Evolutionary conservation across 1,284 basidiomycete genomes (phyloP), one percentile per base, ranked within the genome.

Genomic region (Malassezia cuniculi): DNA sequence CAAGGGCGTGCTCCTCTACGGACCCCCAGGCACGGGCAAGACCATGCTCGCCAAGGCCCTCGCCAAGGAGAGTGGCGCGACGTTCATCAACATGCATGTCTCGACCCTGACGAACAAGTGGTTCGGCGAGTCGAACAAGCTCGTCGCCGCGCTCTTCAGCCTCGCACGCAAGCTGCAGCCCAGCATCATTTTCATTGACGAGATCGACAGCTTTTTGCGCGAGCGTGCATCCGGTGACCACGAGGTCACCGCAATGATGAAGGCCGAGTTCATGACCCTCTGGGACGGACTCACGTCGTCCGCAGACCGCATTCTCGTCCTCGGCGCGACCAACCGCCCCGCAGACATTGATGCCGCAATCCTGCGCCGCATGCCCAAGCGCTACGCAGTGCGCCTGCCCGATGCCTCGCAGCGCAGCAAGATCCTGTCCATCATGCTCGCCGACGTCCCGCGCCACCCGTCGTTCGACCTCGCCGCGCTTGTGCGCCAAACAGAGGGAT

Each of bases 241-340:
- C 69, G 93, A 97, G 63, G 90, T 89, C 31, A 95, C 87, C 18
- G 85, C 81, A 5, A 95, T 95, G 87, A 93, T 97, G 79, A 97
- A 99, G 71, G 90, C 90, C 1, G 90, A 99, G 66, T 97, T 97
- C 68, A 94, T 97, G 89, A 93, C 86, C 79, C 73, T 94, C 25
- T 97, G 93, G 93, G 93, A 99, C 66, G 93, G 93, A 3, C 73
- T 97, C n/a, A 76, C 81, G 1, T 87, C 85, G 0, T 79, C 78
- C 3, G 76, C 70, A 11, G 72, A 75, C 34, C 76, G 86, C 16
- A 90, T 99, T 57, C 70, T 97, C 49, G 85, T 99, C 4, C 77
- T 97, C 2, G 90, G 90, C 20, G 90, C 89, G 0, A 95, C 90
- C 5, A 97, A 99, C 69, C 74, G 93, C 47, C 89, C 89, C 10